Evolutionary conservation across 768 basidiomycete genomes (phyloP), one percentile per base, ranked within the genome.

Genomic region (Neoboletus brunneissimus): DNA sequence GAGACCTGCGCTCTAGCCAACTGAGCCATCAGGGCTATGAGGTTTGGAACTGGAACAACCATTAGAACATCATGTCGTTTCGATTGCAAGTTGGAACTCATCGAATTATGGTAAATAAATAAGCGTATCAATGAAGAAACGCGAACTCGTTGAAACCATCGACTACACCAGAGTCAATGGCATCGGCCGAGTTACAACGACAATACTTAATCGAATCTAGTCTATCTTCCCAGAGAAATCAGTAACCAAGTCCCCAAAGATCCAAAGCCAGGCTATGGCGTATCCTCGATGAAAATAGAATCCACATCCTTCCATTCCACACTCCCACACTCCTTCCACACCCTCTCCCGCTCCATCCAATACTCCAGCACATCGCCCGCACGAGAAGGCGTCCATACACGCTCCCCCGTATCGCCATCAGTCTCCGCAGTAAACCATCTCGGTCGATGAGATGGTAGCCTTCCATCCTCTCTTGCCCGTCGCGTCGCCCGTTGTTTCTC

Each of bases 391-490:
- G 77, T 68, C 95, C 95, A 98, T 50, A 94, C 86, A 44, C 91
- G 77, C 67, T 96, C 94, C 2, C 89, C 88, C 2, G 91, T 94
- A 72, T 98, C 96, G 0, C 82, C 81, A 64, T 97, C 95, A 20
- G 83, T 89, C 69, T 86, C 81, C 0, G 89, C 84, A 7, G 71
- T 75, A 70, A 98, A 98, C 95, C 95, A 98, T 38, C 95, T 77
- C 8, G 96, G 88, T 51, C 75, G 74, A 73, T 98, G 94, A 1
- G 83, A 76, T n/a, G 84, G 78, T 38, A 85, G 53, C 64, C 77
- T 70, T 10, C 94, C 94, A 50, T 83, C 82, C 71, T 97, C 94
- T 51, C 95, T 73, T 34, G 82, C 81, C 52, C 79, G 81, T 55
- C 95, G 75, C 15, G 88, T 91, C 44, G 73, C 75, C 11, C 78